Evolutionary conservation across 345 rosid species (phyloP).

Genomic region (Lenwebbia sp.): DNA sequence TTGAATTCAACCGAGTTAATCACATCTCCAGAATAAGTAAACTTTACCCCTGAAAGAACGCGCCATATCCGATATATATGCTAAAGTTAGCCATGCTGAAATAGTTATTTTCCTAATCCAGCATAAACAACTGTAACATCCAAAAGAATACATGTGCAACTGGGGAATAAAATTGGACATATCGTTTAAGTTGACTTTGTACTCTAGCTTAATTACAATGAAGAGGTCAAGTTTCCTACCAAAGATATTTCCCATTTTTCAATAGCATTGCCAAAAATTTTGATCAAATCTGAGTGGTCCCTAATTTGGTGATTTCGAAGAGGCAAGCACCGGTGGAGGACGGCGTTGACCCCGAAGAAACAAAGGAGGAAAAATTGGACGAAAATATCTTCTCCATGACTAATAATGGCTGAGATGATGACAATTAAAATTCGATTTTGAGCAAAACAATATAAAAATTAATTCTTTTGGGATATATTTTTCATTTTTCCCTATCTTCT

Average conservation of each 20-base stretch:
- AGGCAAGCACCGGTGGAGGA: neutral
- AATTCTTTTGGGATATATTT: neutral
- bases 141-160: neutral
- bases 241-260: neutral
- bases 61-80: fast-evolving
- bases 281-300: neutral
- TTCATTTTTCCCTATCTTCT: neutral
- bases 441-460: neutral
- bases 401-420: neutral
- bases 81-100: neutral
- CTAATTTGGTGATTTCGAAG: neutral
- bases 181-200: neutral
- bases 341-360: neutral
- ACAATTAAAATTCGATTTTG: neutral
- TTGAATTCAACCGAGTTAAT: neutral
- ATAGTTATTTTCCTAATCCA: neutral
- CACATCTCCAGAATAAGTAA: neutral
- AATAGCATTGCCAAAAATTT: neutral
- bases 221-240: neutral
- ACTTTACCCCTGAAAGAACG: neutral
- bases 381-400: neutral
- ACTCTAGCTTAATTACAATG: neutral
- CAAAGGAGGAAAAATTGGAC: neutral
- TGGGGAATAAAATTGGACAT: neutral
- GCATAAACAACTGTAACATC: neutral